Evolutionary conservation across 495 filamentous ascomycete genomes (phyloP), one percentile per base, ranked within the genome.

Genomic region (Neurospora hispaniola): DNA sequence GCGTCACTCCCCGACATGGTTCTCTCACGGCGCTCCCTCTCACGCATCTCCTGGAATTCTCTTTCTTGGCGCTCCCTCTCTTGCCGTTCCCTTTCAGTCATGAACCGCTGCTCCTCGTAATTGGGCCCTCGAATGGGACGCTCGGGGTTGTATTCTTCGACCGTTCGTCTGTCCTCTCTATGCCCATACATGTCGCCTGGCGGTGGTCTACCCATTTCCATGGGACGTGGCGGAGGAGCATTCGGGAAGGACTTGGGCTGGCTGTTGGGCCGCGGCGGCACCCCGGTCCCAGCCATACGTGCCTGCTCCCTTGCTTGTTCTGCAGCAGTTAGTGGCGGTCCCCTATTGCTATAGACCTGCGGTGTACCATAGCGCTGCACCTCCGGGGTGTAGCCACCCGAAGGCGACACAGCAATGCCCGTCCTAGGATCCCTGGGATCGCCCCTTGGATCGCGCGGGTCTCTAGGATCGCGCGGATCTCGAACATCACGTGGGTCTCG

Each of bases 341-440:
- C 81, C 43, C 80, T 76, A 43, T 75, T 82, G n/a, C 78, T 72
- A 69, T 87, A 87, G 8, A 81, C 79, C 66, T 87, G 85, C 38
- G 88, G 87, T 5, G 86, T 85, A 27, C 87, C 82, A 78, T 87
- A 89, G 74, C 85, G 82, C 71, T 84, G 83, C 42, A 86, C 78
- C 71, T 88, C 87, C 23, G 86, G 87, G 2, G 87, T 88, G 74
- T 83, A 84, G 75, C 79, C 79, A 54, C 78, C 84, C 74, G 77
- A 79, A 23, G 85, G 88, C 69, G 83, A 85, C 43, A 80, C 86
- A 70, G 81, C 85, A 20, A 81, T 76, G 71, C 77, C 82, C 39
- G 78, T 84, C 77, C 84, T 81, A 72, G 82, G 82, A 71, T 86
- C 85, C 18, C 54, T 66, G 54, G 54, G 14, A 66, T 66, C 54